Conservation (phyloP, 441 rosid genomes). For the Populus hybrid region DNA sequence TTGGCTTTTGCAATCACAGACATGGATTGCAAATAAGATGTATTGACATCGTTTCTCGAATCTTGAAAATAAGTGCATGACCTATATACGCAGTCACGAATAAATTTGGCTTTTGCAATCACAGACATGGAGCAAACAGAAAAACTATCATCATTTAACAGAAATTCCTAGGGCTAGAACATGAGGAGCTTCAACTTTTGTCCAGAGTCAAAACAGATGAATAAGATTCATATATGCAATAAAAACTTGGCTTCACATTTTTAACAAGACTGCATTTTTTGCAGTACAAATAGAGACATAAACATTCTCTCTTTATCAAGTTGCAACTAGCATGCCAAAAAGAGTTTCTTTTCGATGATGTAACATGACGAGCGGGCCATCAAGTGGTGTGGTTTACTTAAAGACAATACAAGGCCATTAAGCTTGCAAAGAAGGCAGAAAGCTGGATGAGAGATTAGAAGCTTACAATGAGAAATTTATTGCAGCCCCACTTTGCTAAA, state of each 20-base stretch:
- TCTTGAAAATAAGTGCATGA: not conserved
- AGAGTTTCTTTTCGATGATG: conserved; percentile 15
- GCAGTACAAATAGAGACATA: not conserved
- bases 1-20: too few species aligned
- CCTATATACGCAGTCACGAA: not conserved
- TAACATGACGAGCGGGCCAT: conserved; percentile 27
- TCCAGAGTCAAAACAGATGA: not conserved
- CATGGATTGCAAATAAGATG: not conserved
- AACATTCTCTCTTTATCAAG: conserved; percentile 3
- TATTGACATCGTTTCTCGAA: conserved; percentile 8
- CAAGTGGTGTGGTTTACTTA: conserved; percentile 16
- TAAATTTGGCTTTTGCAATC: not conserved
- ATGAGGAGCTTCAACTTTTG: not conserved
- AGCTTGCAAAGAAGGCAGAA: conserved; percentile 21
- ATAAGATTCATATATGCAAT: not conserved
- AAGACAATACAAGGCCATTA: conserved; percentile 19
- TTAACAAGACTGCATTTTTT: not conserved
- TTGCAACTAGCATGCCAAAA: not conserved
- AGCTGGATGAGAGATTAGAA: conserved; percentile 18
- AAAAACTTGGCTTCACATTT: not conserved
- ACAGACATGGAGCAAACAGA: not conserved
- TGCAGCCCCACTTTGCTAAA: conserved; percentile 36
- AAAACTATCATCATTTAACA: conserved; percentile 1
- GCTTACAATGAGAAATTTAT: conserved; percentile 16
- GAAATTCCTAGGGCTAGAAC: not conserved